Conservation (phyloP, 495 filamentous ascomycete genomes). For the Lasiosphaeria miniovina region DNA sequence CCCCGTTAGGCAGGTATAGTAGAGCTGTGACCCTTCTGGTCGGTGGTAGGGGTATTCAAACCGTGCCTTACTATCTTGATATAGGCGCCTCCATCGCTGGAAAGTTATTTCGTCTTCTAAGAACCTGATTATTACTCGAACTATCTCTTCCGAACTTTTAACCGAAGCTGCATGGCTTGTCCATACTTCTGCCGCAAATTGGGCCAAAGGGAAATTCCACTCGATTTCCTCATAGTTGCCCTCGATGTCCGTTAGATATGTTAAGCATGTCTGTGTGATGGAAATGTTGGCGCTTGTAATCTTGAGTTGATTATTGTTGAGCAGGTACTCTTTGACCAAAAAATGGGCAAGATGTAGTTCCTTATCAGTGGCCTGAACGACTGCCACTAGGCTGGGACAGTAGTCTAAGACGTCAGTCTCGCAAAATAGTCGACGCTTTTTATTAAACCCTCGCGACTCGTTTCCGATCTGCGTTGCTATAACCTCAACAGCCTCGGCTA, state of each 20-base stretch:
- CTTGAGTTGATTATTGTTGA: background rate
- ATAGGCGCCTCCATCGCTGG: background rate
- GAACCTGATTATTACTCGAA: too few relatives aligned
- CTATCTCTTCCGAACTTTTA: too few relatives aligned
- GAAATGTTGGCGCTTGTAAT: background rate
- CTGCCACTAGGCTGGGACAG: slow-evolving; percentile 27
- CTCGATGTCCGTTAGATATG: too few relatives aligned
- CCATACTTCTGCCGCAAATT: too few relatives aligned
- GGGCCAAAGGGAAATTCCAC: too few relatives aligned
- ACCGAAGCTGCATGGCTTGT: too few relatives aligned
- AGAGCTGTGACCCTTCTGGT: slow-evolving; percentile 5
- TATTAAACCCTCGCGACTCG: slow-evolving; percentile 15
- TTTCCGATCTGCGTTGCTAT: background rate
- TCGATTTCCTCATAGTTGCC: too few relatives aligned
- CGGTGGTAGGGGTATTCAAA: slow-evolving; percentile 1
- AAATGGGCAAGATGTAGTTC: slow-evolving; percentile 35
- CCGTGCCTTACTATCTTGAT: slow-evolving; percentile 5
- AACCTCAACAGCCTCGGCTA: slow-evolving; percentile 29
- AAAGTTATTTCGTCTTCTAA: too few relatives aligned
- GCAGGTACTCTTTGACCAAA: slow-evolving; percentile 41
- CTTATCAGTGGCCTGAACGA: slow-evolving; percentile 1
- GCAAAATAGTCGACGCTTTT: slow-evolving; percentile 20
- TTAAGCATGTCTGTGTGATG: too few relatives aligned
- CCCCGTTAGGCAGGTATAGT: slow-evolving; percentile 18
- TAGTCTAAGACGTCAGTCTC: slow-evolving; percentile 24